phyloP scores from a whole-genome alignment of 2,329 filamentous ascomycete species.

The Thielaviopsis musarum region DNA sequence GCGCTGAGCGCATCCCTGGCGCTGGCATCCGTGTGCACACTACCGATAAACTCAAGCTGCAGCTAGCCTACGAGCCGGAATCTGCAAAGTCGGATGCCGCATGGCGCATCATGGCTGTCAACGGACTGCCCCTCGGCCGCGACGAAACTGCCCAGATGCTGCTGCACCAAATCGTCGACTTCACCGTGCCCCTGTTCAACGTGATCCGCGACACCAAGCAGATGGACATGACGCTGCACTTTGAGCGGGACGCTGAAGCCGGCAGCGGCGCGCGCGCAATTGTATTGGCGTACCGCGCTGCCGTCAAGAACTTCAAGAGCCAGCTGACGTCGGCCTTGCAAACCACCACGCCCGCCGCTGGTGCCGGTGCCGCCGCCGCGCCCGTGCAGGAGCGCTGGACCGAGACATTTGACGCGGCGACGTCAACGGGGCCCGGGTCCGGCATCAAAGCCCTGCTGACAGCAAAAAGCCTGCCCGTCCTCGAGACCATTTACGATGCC shows the following conservation, averaged over 20 bases:
- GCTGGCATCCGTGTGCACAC: conserved; percentile 14
- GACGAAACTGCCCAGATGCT: conserved; percentile 77
- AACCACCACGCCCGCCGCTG: conserved; percentile 7
- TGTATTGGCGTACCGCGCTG: conserved; percentile 13
- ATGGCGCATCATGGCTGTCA: conserved; percentile 66
- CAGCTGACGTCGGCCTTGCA: conserved; percentile 12
- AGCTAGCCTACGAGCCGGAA: conserved; percentile 43
- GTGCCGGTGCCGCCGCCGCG: not conserved
- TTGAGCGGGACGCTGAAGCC: conserved; percentile 13
- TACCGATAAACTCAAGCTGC: conserved; percentile 42
- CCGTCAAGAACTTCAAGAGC: conserved; percentile 12
- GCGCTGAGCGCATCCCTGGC: conserved; percentile 14
- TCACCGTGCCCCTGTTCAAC: conserved; percentile 71
- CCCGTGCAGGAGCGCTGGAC: conserved; percentile 4
- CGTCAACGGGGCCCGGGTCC: conserved; percentile 29
- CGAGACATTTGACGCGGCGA: conserved; percentile 5
- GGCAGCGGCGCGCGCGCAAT: conserved; percentile 9
- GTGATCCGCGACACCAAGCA: conserved; percentile 55
- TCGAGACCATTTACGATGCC: conserved; percentile 47
- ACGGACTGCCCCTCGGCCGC: conserved; percentile 63
- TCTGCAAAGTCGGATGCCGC: conserved; percentile 20
- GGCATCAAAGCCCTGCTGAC: conserved; percentile 46
- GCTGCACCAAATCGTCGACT: conserved; percentile 56
- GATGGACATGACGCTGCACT: conserved; percentile 53
- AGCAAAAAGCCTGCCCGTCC: conserved; percentile 21